phyloP scores from a whole-genome alignment of 2,329 filamentous ascomycete species.

The Chaetomiaceae sp. region DNA sequence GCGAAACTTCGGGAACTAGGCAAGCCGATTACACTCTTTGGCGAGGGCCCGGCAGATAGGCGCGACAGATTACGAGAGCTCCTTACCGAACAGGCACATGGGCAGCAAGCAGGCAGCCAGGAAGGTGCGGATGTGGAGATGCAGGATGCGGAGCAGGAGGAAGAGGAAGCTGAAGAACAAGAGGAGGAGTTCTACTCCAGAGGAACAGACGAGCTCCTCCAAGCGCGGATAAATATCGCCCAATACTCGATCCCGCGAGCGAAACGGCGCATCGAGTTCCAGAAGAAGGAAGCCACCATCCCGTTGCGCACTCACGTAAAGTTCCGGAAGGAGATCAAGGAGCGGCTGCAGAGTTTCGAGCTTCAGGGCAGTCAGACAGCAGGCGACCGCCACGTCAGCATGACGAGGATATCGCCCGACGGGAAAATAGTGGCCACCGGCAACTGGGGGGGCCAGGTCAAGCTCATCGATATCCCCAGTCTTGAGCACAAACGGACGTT shows the following conservation, averaged over 20 bases:
- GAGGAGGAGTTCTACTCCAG: slow-evolving; percentile 95
- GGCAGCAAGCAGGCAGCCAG: slow-evolving; percentile 54
- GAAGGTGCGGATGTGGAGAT: slow-evolving; percentile 57
- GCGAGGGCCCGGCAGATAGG: slow-evolving; percentile 79
- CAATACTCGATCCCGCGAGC: slow-evolving; percentile 79
- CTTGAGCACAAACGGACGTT: slow-evolving; percentile 71
- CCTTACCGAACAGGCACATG: slow-evolving; percentile 67
- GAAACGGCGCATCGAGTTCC: slow-evolving; percentile 68
- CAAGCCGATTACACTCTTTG: slow-evolving; percentile 93
- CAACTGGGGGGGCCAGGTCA: slow-evolving; percentile 88
- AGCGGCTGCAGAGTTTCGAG: slow-evolving; percentile 76
- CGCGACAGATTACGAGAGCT: slow-evolving; percentile 82
- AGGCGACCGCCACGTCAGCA: slow-evolving; percentile 84
- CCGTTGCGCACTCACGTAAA: slow-evolving; percentile 86
- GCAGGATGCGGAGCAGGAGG: slow-evolving; percentile 56
- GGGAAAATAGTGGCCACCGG: slow-evolving; percentile 81
- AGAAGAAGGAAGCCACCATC: slow-evolving; percentile 77
- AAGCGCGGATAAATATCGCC: slow-evolving; percentile 74
- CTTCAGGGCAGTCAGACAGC: slow-evolving; percentile 91
- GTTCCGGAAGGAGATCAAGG: slow-evolving; percentile 84
- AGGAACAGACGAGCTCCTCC: slow-evolving; percentile 68
- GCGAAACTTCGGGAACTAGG: slow-evolving; percentile 75
- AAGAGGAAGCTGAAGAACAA: slow-evolving; percentile 61
- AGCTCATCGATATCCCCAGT: slow-evolving; percentile 77
- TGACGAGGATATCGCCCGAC: slow-evolving; percentile 84